Conservation (phyloP, 768 basidiomycete genomes). For the Amanita rubescens region DNA sequence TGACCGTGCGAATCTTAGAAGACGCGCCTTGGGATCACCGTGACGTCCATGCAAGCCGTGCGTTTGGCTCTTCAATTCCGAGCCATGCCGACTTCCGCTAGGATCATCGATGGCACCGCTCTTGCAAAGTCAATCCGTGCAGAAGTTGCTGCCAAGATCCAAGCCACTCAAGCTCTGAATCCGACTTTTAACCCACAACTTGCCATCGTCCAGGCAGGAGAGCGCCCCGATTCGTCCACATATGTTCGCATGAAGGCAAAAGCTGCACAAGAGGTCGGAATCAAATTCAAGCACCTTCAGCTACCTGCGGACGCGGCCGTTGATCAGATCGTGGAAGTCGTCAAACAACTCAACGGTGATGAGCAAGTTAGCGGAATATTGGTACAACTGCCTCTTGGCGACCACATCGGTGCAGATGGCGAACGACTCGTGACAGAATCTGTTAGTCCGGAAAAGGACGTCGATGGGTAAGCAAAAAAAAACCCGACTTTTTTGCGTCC, state of each 20-base stretch:
- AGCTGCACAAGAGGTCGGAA: slow-evolving; percentile 90
- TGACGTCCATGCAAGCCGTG: not conserved
- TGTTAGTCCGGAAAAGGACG: slow-evolving; percentile 89
- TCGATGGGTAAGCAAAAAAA: slow-evolving; percentile 91
- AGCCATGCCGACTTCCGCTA: slow-evolving; percentile 32
- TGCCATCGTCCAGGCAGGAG: slow-evolving; percentile 90
- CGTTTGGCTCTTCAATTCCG: slow-evolving; percentile 13
- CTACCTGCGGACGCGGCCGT: slow-evolving; percentile 63
- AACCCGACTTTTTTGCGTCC: not conserved
- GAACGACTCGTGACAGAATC: slow-evolving; percentile 93
- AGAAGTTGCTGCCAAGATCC: slow-evolving; percentile 65
- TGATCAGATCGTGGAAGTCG: slow-evolving; percentile 68
- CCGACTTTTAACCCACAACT: slow-evolving; percentile 91
- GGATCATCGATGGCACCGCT: slow-evolving; percentile 75
- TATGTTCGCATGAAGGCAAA: slow-evolving; percentile 99
- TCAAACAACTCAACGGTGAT: slow-evolving; percentile 79
- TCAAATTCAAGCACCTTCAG: slow-evolving; percentile 75
- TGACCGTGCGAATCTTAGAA: not conserved
- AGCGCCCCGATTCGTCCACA: slow-evolving; percentile 80
- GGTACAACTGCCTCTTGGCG: slow-evolving; percentile 90
- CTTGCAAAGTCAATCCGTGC: slow-evolving; percentile 88
- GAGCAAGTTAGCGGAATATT: slow-evolving; percentile 80
- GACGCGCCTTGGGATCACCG: not conserved
- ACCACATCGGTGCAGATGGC: slow-evolving; percentile 71
- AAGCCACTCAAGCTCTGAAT: slow-evolving; percentile 49